Conservation (phyloP, 805 yeast species). For the Cyberlindnera nakhonratchasimensis region DNA sequence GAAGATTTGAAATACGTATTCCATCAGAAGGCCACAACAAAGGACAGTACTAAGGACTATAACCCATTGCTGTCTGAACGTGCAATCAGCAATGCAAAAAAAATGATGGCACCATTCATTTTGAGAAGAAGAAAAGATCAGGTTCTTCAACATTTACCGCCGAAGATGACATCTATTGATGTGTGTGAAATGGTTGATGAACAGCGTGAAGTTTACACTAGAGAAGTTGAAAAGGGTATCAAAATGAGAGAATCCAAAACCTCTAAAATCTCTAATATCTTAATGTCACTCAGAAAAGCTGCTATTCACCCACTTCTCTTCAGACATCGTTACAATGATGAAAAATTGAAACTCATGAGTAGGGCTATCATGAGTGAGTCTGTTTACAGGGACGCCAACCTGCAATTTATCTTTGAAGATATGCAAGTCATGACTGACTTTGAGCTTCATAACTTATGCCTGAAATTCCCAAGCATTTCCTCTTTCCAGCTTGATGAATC, state of each 20-base stretch:
- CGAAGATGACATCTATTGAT: slow-evolving; percentile 60
- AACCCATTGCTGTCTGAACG: slow-evolving; percentile 86
- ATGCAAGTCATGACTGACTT: slow-evolving; percentile 94
- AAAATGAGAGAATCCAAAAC: slow-evolving; percentile 26
- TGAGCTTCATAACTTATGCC: slow-evolving; percentile 76
- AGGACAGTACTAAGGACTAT: slow-evolving; percentile 44
- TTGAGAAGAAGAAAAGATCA: slow-evolving; percentile 88
- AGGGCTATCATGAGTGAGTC: slow-evolving; percentile 77
- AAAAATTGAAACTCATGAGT: slow-evolving; percentile 61
- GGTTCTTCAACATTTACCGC: slow-evolving; percentile 85
- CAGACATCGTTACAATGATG: slow-evolving; percentile 59
- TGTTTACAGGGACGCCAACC: slow-evolving; percentile 69
- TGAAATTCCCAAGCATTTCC: slow-evolving; percentile 65
- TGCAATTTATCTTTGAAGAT: slow-evolving; percentile 79
- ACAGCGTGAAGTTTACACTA: slow-evolving; percentile 59
- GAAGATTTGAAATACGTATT: slow-evolving; percentile 81
- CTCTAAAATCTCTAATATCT: slow-evolving; percentile 56
- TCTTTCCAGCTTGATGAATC: slow-evolving; percentile 51
- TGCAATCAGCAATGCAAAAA: slow-evolving; percentile 88
- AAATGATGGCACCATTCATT: slow-evolving; percentile 98
- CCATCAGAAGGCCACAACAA: slow-evolving; percentile 80
- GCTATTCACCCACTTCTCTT: slow-evolving; percentile 89
- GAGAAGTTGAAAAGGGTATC: slow-evolving; percentile 45
- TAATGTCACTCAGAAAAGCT: slow-evolving; percentile 90
- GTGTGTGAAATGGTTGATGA: slow-evolving; percentile 57